Conservation (phyloP, 441 rosid species). For the Eutrema salsugineum region DNA sequence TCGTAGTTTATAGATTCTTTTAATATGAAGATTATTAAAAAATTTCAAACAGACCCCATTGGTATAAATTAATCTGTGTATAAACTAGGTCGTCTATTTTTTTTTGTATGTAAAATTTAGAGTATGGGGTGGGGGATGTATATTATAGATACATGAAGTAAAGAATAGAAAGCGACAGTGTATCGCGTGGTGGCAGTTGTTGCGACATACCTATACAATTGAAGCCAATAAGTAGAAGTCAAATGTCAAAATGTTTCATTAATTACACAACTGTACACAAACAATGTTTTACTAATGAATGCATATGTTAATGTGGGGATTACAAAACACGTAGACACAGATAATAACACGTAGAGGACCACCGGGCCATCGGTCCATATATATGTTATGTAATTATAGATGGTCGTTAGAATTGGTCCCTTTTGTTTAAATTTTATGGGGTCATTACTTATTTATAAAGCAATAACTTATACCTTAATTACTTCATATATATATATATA, state of each 20-base stretch:
- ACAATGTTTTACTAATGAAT: background rate
- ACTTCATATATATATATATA: background rate
- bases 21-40: too few species aligned
- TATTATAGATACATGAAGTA: background rate
- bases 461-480: background rate
- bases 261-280: background rate
- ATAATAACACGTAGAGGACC: background rate
- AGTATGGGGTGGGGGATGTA: too few species aligned
- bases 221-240: background rate
- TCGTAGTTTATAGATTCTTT: too few species aligned
- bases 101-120: too few species aligned
- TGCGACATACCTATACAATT: background rate
- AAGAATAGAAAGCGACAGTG: slow-evolving; percentile 6
- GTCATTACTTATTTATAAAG: background rate
- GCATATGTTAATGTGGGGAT: background rate
- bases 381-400: background rate
- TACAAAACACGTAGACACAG: slow-evolving; percentile 1
- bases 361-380: background rate
- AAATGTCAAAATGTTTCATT: slow-evolving; percentile 14
- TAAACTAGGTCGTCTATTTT: too few species aligned
- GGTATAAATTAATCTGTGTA: too few species aligned
- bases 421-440: slow-evolving; percentile 2
- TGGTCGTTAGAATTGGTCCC: slow-evolving; percentile 9
- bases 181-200: background rate
- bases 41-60: too few species aligned